phyloP scores from a whole-genome alignment of 805 yeast genomes.

The Starmerella floricola region DNA sequence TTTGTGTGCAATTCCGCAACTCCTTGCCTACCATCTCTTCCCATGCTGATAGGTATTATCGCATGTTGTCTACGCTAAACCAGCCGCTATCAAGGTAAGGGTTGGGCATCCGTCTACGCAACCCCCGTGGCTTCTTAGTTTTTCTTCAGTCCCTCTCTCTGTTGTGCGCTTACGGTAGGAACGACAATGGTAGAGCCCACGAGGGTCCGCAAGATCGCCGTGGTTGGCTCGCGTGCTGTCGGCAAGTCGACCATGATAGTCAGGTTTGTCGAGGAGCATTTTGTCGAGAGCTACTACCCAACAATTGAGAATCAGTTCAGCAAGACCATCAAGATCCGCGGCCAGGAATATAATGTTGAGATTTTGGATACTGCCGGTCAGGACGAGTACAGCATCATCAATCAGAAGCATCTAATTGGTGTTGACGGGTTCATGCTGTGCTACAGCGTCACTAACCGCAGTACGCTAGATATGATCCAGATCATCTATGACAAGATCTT shows the following conservation, averaged over 20 bases:
- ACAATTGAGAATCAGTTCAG: slow-evolving; percentile 79
- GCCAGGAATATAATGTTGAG: slow-evolving; percentile 68
- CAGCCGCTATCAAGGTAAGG: slow-evolving; percentile 3
- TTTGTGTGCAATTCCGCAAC: too few relatives aligned
- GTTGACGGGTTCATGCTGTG: slow-evolving; percentile 74
- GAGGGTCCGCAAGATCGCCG: slow-evolving; percentile 52
- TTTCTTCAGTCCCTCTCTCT: neutral
- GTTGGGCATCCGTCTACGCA: neutral
- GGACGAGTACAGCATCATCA: slow-evolving; percentile 74
- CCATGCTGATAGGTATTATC: too few relatives aligned
- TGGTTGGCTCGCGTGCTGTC: slow-evolving; percentile 78
- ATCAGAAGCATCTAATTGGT: slow-evolving; percentile 65
- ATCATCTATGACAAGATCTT: slow-evolving; percentile 73
- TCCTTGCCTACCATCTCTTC: too few relatives aligned
- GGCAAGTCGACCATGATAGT: slow-evolving; percentile 78
- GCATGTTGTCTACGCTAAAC: neutral
- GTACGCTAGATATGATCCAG: slow-evolving; percentile 64
- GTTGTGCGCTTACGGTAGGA: neutral
- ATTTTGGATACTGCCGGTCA: slow-evolving; percentile 89
- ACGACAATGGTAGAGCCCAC: slow-evolving; percentile 23
- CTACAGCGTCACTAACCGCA: slow-evolving; percentile 67
- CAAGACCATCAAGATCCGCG: slow-evolving; percentile 54
- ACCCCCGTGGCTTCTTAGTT: neutral
- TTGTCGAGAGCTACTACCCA: slow-evolving; percentile 80
- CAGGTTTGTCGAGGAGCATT: slow-evolving; percentile 76